Evolutionary conservation across 2,329 filamentous ascomycete genomes (phyloP).

Genomic region (Talaromyces sp.): DNA sequence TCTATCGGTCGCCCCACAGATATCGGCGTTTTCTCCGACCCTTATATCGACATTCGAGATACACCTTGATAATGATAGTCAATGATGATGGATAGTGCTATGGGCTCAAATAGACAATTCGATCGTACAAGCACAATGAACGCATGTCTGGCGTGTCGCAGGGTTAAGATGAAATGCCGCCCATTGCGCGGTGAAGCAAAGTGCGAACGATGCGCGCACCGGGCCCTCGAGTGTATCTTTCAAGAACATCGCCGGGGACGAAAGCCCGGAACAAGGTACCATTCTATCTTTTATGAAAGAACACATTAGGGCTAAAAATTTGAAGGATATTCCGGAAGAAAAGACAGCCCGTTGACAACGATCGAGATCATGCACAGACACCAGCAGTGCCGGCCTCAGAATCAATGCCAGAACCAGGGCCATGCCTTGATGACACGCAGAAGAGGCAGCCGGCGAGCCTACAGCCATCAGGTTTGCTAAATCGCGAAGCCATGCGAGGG

Average conservation of each 20-base stretch:
- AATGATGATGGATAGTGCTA: neutral
- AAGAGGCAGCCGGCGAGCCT: neutral
- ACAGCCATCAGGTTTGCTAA: slow-evolving; percentile 28
- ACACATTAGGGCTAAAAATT: neutral
- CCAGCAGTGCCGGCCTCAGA: neutral
- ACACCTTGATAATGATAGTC: neutral
- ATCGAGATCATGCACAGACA: neutral
- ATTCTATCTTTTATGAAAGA: neutral
- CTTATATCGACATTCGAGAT: neutral
- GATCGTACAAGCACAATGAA: slow-evolving; percentile 9
- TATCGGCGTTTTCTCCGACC: neutral
- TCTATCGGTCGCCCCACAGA: neutral
- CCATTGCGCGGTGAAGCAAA: slow-evolving; percentile 14
- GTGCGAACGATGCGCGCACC: slow-evolving; percentile 35
- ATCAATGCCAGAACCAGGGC: neutral
- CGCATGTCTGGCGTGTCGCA: slow-evolving; percentile 36
- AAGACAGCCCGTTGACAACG: neutral
- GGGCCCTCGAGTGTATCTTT: slow-evolving; percentile 35
- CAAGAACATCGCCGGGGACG: slow-evolving; percentile 36
- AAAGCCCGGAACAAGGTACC: slow-evolving; percentile 29
- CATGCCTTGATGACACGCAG: neutral
- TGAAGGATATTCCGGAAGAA: neutral
- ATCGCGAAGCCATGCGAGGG: slow-evolving; percentile 25
- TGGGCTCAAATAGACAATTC: neutral
- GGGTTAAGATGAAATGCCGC: slow-evolving; percentile 37